A percentile compares a stretch with the other conserved stretches of the same genome.
phyloP scores from a whole-genome alignment of 768 basidiomycete genomes.

The Infundibulicybe gibba region DNA sequence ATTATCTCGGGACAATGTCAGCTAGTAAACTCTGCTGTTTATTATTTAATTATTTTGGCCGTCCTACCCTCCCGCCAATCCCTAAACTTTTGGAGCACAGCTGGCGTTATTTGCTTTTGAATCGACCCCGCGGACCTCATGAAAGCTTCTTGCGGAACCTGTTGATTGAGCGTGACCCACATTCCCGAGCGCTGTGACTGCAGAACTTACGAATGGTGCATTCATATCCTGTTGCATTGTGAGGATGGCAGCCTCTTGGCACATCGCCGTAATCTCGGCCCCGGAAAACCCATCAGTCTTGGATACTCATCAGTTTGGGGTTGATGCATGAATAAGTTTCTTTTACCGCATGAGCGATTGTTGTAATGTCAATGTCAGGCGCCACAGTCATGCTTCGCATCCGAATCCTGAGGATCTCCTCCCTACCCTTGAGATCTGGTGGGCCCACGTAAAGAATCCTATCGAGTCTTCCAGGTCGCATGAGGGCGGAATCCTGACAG shows the following conservation, averaged over 20 bases:
- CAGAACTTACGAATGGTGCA: conserved; percentile 60
- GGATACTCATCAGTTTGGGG: not conserved
- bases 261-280: conserved; percentile 87
- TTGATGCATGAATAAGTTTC: conserved; percentile 11
- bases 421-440: conserved; percentile 74
- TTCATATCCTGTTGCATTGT: conserved; percentile 89
- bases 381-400: conserved; percentile 79
- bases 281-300: conserved; percentile 96
- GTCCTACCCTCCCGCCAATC: conserved; percentile 51
- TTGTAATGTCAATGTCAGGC: conserved; percentile 57
- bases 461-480: conserved; percentile 94
- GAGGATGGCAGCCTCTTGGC: conserved; percentile 92
- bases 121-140: conserved; percentile 66
- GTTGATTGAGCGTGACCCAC: not conserved
- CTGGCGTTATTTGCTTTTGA: conserved; percentile 81
- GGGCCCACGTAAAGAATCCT: conserved; percentile 93
- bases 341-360: conserved; percentile 71
- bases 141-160: conserved; percentile 80
- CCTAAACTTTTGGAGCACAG: conserved; percentile 67
- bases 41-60: conserved; percentile 2
- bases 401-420: conserved; percentile 83
- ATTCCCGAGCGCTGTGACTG: not conserved
- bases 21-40: no score
- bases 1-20: no score
- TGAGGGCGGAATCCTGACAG: conserved; percentile 83